Evolutionary conservation across 2,329 filamentous ascomycete species (phyloP), one percentile per base, ranked within the genome.

Genomic region (Coniochaeta ligniaria): DNA sequence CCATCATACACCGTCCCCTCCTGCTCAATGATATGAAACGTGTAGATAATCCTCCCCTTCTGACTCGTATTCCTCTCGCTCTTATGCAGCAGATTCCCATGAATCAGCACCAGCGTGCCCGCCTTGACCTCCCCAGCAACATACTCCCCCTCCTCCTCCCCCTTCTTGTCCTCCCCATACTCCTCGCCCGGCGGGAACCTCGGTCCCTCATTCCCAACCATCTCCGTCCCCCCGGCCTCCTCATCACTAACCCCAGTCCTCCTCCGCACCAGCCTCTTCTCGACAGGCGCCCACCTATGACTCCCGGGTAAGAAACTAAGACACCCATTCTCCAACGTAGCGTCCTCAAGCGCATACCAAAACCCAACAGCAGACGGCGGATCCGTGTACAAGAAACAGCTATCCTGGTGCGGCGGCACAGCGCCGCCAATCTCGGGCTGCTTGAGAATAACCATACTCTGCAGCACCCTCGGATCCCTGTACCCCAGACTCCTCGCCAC

Each of bases 401-500:
- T 91, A 74, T 98, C 94, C 76, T 96, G 93, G 73, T 99, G 95
- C 24, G 92, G 86, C 1, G 90, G 92, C 50, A 98, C 95, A 1
- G 90, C 90, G 24, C 91, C 94, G 31, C 95, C 95, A 59, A 98
- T 97, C 75, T 96, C 91, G 24, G 95, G 93, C 76, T 97, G 94
- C 75, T 99, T 99, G 84, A 92, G 97, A 68, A 99, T 98, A 31
- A 98, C 83, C 95, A 99, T 99, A 73, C 90, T 95, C 79, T 99
- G 95, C 59, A 99, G 80, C 62, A 82, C 84, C 22, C 89, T 80
- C 1, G 93, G 91, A 72, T 96, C 91, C 5, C 66, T 68, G 77
- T 92, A 96, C 2, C 89, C 89, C 12, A 96, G 80, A 9, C 82
- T 82, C 52, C 78, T 77, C 1, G 92, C 92, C 16, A 96, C 86